These are phyloP conservation scores for Umbellularia californica DNA, from an alignment of 164 flowering plant species.

Conservation along the genomic window DNA sequence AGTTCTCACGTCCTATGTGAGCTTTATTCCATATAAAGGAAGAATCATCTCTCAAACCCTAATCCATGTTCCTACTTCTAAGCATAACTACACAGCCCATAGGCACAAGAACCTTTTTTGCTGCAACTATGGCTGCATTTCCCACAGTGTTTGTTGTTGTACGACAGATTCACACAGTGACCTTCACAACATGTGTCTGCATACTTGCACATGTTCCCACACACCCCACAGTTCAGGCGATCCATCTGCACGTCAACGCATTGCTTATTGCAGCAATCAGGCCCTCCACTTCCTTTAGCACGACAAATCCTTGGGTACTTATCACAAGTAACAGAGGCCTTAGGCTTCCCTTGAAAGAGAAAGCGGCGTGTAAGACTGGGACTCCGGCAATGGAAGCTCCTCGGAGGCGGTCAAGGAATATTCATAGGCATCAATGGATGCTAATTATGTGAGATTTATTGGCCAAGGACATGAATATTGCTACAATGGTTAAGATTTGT, in stretches of 20 bases:
- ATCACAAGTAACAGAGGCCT: conserved; percentile 2
- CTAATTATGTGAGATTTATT: background rate
- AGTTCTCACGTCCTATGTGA: background rate
- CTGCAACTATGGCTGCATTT: conserved; percentile 20
- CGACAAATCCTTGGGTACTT: conserved; percentile 15
- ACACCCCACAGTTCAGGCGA: conserved; percentile 16
- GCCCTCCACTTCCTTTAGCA: conserved; percentile 14
- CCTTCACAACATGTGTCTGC: conserved; percentile 19
- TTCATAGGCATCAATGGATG: background rate
- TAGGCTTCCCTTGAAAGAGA: background rate
- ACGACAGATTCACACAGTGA: conserved; percentile 16
- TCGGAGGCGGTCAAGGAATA: background rate
- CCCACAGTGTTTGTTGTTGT: conserved; percentile 15
- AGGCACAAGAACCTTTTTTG: background rate
- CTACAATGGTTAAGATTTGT: background rate
- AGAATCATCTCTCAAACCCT: background rate
- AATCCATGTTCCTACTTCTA: background rate
- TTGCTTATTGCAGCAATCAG: conserved; percentile 17
- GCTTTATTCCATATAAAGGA: too few species aligned
- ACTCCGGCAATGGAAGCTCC: background rate
- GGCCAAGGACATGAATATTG: background rate
- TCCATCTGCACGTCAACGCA: conserved; percentile 20
- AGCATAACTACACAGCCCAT: conserved; percentile 19
- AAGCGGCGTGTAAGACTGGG: background rate
- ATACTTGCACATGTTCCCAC: conserved; percentile 24